Base-by-base conservation (phyloP, 2,329 filamentous ascomycete species). In the Cadophora luteo-olivacea region DNA sequence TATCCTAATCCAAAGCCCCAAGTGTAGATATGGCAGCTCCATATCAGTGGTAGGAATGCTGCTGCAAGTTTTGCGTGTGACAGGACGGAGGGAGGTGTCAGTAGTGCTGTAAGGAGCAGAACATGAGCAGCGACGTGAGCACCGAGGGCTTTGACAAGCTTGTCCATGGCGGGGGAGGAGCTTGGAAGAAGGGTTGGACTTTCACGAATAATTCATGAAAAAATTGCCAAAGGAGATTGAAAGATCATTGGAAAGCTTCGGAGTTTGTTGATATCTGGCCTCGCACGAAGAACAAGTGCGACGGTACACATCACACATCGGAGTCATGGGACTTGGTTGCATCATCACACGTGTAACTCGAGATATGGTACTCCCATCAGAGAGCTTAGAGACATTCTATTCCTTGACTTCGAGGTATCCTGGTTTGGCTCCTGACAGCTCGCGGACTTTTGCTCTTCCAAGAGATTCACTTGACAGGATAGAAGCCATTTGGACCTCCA, bases 31-130 rank as follows among this genome's bases (percentile, higher is more conserved):
- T 71, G 54, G 16, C 36, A 62, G 24, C 57, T 61, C 63, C 63
- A 64, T 62, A 71, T 69, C 4, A 57, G 19, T 36, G 69, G 69
- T 3, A 71, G 52, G 14, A 68, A 65, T 8, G 45, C 6, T 25
- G 65, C 51, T 24, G 62, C 65, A 22, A 71, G 52, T 62, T 63
- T 52, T 3, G 14, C 48, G 16, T 68, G 69, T 32, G 67, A 57
- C 22, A 69, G 51, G 25, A 41, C 63, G 3, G 67, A 68, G 25
- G 69, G 67, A 45, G 69, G 65, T 14, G 64, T 69, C 4, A 71
- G 58, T 14, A 71, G 49, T 7, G 67, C 67, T n/a, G 58, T 36
- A 48, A 51, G 60, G 11, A 68, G 64, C 2, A 71, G 58, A 22
- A 41, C n/a, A 14, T 62, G 55, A 33, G 66, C 66, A 38, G 60